Conservation (phyloP, 805 yeast genomes). For the Zygotorulaspora florentina region DNA sequence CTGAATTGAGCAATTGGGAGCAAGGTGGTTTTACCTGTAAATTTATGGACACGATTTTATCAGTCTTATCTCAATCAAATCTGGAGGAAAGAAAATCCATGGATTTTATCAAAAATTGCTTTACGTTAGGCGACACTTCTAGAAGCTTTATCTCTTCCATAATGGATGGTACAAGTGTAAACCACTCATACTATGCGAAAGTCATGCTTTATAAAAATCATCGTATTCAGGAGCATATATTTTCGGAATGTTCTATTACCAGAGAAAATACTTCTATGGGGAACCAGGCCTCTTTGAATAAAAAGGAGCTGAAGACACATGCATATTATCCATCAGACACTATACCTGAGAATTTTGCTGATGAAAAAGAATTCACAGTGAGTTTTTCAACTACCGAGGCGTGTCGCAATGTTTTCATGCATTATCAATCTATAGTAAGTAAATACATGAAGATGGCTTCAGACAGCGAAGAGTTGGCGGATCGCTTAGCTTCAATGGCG, state of each 20-base stretch:
- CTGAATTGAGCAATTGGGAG: conserved; percentile 29
- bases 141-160: conserved; percentile 26
- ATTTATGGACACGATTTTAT: conserved; percentile 25
- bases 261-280: conserved; percentile 10
- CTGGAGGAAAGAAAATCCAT: conserved; percentile 16
- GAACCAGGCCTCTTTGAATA: not conserved
- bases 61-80: conserved; percentile 19
- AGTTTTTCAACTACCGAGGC: conserved; percentile 26
- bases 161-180: conserved; percentile 8
- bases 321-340: conserved; percentile 30
- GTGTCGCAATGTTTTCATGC: conserved; percentile 27
- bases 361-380: conserved; percentile 14
- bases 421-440: conserved; percentile 33
- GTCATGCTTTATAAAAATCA: conserved; percentile 12
- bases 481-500: conserved; percentile 43
- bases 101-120: conserved; percentile 19
- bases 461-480: conserved; percentile 52
- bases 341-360: conserved; percentile 19
- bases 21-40: conserved; percentile 23
- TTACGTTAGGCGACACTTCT: conserved; percentile 22
- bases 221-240: conserved; percentile 12
- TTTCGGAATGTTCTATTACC: conserved; percentile 19
- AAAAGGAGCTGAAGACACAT: conserved; percentile 17
- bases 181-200: conserved; percentile 24
- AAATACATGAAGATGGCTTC: conserved; percentile 37